These are phyloP conservation scores for Hevea brasiliensis DNA, from an alignment of 345 rosid genomes.

Conservation along the genomic window DNA sequence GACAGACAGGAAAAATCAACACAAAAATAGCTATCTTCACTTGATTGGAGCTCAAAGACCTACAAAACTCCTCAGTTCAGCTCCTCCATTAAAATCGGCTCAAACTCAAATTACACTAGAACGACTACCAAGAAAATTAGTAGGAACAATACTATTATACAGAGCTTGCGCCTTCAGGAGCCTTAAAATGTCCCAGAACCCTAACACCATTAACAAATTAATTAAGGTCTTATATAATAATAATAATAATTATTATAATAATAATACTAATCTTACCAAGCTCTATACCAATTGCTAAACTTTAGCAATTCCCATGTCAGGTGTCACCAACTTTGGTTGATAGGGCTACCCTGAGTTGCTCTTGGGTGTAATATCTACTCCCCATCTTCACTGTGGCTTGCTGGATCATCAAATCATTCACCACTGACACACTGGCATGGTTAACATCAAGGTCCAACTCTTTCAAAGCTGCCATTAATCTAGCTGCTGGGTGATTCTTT, in stretches of 20 bases:
- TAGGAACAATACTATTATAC: slow-evolving; percentile 34
- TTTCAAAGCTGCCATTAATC: slow-evolving; percentile 77
- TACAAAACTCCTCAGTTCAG: slow-evolving; percentile 20
- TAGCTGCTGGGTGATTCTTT: slow-evolving; percentile 88
- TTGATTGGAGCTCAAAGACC: slow-evolving; percentile 21
- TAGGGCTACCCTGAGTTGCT: slow-evolving; percentile 68
- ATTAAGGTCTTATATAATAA: slow-evolving; percentile 6
- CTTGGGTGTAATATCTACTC: slow-evolving; percentile 64
- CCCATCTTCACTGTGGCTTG: slow-evolving; percentile 97
- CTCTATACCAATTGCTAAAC: slow-evolving; percentile 16
- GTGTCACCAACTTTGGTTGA: slow-evolving; percentile 60
- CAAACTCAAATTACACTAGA: slow-evolving; percentile 22
- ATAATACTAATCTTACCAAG: slow-evolving; percentile 9
- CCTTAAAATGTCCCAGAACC: slow-evolving; percentile 47
- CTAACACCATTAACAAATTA: slow-evolving; percentile 11
- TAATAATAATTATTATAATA: too few species aligned
- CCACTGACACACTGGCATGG: slow-evolving; percentile 81
- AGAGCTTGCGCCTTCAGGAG: slow-evolving; percentile 32
- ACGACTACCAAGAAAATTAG: slow-evolving; percentile 25
- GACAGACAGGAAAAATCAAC: slow-evolving; percentile 12
- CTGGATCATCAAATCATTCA: slow-evolving; percentile 92
- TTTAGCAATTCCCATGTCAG: slow-evolving; percentile 5
- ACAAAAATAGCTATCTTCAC: slow-evolving; percentile 27
- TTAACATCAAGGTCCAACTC: slow-evolving; percentile 86
- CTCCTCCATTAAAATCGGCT: slow-evolving; percentile 20